phyloP scores from a whole-genome alignment of 2,329 filamentous ascomycete genomes.

The Alternaria triticina region DNA sequence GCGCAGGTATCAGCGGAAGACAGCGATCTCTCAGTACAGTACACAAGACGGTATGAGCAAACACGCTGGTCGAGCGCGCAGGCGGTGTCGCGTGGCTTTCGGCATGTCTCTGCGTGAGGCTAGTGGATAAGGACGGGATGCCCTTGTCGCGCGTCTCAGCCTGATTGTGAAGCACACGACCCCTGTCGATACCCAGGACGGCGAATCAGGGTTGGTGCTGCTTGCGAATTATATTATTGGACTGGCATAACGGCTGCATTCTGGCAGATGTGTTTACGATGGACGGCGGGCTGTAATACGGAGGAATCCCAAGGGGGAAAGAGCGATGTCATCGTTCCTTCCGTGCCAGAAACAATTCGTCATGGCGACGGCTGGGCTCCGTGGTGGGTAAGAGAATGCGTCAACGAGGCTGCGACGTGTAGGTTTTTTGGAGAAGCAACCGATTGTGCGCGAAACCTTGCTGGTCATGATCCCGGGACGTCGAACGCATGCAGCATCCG shows the following conservation, averaged over 20 bases:
- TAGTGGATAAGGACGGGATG: slow-evolving; percentile 20
- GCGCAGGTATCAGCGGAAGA: not conserved
- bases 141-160: slow-evolving; percentile 33
- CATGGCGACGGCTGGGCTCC: slow-evolving; percentile 1
- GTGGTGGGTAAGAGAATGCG: slow-evolving; percentile 1
- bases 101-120: slow-evolving; percentile 14
- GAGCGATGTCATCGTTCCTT: slow-evolving; percentile 19
- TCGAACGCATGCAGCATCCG: slow-evolving; percentile 40
- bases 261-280: slow-evolving; percentile 29
- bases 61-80: not conserved
- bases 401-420: slow-evolving; percentile 24
- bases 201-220: slow-evolving; percentile 28
- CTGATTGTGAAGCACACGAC: slow-evolving; percentile 14
- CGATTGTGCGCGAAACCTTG: slow-evolving; percentile 38
- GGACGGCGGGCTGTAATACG: slow-evolving; percentile 21
- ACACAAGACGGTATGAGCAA: slow-evolving; percentile 4
- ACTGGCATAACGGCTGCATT: slow-evolving; percentile 29
- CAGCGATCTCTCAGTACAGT: not conserved
- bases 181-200: slow-evolving; percentile 1
- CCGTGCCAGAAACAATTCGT: slow-evolving; percentile 27
- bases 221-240: slow-evolving; percentile 43
- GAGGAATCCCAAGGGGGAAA: slow-evolving; percentile 24
- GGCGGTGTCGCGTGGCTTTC: slow-evolving; percentile 15
- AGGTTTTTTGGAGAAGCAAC: slow-evolving; percentile 27
- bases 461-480: slow-evolving; percentile 26